Evolutionary conservation across 345 rosid species (phyloP), one percentile per base, ranked within the genome.

Genomic region (Sisymbrium irio): DNA sequence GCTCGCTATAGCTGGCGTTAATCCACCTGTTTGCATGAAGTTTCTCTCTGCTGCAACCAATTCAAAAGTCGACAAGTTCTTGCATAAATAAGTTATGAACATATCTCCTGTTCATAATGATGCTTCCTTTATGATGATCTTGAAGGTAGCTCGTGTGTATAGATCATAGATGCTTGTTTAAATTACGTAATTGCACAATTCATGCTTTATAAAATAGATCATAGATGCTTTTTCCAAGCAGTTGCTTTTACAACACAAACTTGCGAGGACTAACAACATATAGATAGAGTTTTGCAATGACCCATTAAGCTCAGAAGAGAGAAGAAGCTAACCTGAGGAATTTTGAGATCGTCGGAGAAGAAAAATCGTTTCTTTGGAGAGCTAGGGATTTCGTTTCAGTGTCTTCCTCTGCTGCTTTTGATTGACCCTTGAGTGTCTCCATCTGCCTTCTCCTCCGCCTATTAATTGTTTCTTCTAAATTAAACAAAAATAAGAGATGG

Each of bases 21-120:
- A 78, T 4, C 92, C 98, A 6, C 98, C 98, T 22, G 80, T 92
- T 41, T 92, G 94, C 83, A 92, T 89, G 96, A 87, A 88, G 81
- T 89, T 92, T 74, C 75, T 92, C 39, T 86, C 96, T 9, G 69
- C 82, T 42, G 71, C 79, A 42, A 39, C 65, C 44, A 89, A 89
- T 65, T 8, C 44, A 3, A 89, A 44, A 69, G 93, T 92, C 6
- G 92, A 85, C 57, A 27, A 1, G 0, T 85, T 89, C 77, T 55
- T 77, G 35, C 3, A 7, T 6, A 0, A 9, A 32, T 50, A 63
- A 62, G 62, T 40, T 68, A 6, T 67, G 33, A 40, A 11, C n/a
- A n/a, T 35, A 25, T 72, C 55, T 55, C 30, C n/a, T n/a, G n/a
- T n/a, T n/a, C n/a, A n/a, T 69, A 70, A 56, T 53, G 74, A 69